Evolutionary conservation across 1,139 yeast genomes (phyloP).

Genomic region (Candida sp.): DNA sequence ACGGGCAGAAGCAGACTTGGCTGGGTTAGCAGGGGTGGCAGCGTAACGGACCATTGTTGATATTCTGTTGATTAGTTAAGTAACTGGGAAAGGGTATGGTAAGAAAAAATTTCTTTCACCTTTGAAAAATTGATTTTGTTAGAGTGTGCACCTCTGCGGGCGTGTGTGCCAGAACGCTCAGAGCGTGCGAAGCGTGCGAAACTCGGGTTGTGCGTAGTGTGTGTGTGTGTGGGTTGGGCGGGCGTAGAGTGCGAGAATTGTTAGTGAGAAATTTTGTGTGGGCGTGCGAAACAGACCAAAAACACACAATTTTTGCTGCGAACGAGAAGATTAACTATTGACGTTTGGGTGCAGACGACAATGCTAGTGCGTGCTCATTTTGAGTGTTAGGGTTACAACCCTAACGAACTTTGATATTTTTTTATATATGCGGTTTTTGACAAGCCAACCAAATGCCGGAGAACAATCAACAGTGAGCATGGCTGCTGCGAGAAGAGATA

Average conservation of each 20-base stretch:
- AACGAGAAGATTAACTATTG: background rate
- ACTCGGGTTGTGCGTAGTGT: constrained; percentile 4
- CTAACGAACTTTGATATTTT: background rate
- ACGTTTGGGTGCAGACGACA: constrained; percentile 2
- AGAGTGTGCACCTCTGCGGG: background rate
- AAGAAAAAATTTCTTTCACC: constrained; percentile 2
- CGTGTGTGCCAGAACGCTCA: background rate
- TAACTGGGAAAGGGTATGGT: constrained; percentile 2
- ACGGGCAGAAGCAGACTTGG: constrained; percentile 99
- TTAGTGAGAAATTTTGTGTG: background rate
- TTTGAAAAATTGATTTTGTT: constrained; percentile 2
- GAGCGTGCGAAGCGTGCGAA: background rate
- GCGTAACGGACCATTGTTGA: constrained; percentile 79
- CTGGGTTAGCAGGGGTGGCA: constrained; percentile 99
- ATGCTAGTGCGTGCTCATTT: background rate
- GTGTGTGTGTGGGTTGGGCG: background rate
- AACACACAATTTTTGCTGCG: background rate
- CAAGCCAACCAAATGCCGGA: background rate
- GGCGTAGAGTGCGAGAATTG: background rate
- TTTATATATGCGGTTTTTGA: background rate
- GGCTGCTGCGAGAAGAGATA: no score
- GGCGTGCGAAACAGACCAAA: background rate
- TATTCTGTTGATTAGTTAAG: constrained; percentile 7
- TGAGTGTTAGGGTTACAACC: background rate
- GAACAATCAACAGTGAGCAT: no score